Base-by-base conservation (phyloP, 2,329 filamentous ascomycete species). In the Alternaria sp. region DNA sequence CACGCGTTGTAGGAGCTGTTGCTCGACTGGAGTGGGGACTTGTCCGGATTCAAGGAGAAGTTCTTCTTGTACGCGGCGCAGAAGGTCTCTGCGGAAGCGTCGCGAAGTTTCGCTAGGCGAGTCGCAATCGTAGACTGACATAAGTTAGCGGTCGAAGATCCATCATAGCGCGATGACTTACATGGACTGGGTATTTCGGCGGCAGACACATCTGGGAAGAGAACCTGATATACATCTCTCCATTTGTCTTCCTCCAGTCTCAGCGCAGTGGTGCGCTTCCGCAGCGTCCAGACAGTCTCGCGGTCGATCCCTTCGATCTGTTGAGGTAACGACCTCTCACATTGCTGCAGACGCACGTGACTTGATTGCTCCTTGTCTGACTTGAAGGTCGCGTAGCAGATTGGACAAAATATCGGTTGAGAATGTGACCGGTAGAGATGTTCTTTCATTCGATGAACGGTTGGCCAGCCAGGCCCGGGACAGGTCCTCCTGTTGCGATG, bases 391-490 rank as follows among this genome's bases (percentile, higher is more conserved):
- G 67, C 49, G 23, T 78, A 80, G 63, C 81, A 83, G 19, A 80
- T 74, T 13, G 74, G 76, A 54, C 81, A 83, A 65, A 73, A 77
- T 36, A 77, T 76, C 1, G 77, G 69, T 6, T 81, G 76, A 0
- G 76, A 69, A 60, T 83, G 81, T 6, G 79, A 76, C 4, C 78
- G 77, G 40, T 82, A 81, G 0, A 83, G 64, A 56, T 82, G 81
- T 40, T 81, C 80, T 72, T 83, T 83, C 69, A 82, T 77, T 0
- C 80, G 74, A 55, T 81, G 80, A 0, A 81, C 79, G 7, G 74
- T 79, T 1, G 75, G 77, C 75, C 80, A 82, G 1, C 79, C 78
- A 1, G 77, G 79, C 0, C 78, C 77, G 13, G 78, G 77, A 64
- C 80, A 83, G 0, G 76, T 75, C 2, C 77, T 71, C n/a, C 74